A percentile compares a stretch with the other conserved stretches of the same genome.
Evolutionary conservation across 1,284 basidiomycete genomes (phyloP).

Genomic region (Volvariella volvacea): DNA sequence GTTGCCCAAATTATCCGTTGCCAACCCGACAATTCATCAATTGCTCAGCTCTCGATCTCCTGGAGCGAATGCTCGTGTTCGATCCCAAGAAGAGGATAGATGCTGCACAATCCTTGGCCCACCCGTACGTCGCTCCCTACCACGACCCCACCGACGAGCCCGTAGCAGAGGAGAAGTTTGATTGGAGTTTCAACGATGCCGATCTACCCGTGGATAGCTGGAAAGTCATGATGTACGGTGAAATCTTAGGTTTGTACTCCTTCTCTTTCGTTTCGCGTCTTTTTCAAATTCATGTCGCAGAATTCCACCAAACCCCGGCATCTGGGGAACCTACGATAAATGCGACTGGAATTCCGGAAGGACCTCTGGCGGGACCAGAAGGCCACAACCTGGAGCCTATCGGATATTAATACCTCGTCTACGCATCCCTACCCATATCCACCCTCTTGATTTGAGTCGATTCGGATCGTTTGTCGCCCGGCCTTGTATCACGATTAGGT

Average conservation of each 20-base stretch:
- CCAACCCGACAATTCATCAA: constrained; percentile 7
- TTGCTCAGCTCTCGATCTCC: constrained; percentile 78
- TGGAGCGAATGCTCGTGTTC: constrained; percentile 99
- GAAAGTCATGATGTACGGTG: constrained; percentile 99
- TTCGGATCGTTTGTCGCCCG: too few species aligned
- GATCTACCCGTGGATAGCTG: constrained; percentile 98
- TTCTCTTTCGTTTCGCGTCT: background rate
- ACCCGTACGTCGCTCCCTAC: constrained; percentile 96
- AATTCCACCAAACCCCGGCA: constrained; percentile 63
- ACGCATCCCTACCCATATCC: background rate
- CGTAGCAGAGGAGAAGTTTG: constrained; percentile 89
- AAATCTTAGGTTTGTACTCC: constrained; percentile 74
- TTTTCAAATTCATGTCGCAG: constrained; percentile 25
- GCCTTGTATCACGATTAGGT: too few species aligned
- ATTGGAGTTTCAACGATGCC: constrained; percentile 99
- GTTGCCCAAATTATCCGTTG: constrained; percentile 4
- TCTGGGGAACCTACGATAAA: constrained; percentile 37
- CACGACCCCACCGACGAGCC: constrained; percentile 99
- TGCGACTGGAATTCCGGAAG: constrained; percentile 43
- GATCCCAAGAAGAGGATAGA: constrained; percentile 96
- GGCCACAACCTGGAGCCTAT: constrained; percentile 12
- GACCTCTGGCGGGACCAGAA: constrained; percentile 60
- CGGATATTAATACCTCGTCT: constrained; percentile 4
- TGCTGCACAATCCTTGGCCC: constrained; percentile 84
- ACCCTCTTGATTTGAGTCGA: background rate